Evolutionary conservation across 495 filamentous ascomycete genomes (phyloP), one percentile per base, ranked within the genome.

Genomic region (Poronia punctata): DNA sequence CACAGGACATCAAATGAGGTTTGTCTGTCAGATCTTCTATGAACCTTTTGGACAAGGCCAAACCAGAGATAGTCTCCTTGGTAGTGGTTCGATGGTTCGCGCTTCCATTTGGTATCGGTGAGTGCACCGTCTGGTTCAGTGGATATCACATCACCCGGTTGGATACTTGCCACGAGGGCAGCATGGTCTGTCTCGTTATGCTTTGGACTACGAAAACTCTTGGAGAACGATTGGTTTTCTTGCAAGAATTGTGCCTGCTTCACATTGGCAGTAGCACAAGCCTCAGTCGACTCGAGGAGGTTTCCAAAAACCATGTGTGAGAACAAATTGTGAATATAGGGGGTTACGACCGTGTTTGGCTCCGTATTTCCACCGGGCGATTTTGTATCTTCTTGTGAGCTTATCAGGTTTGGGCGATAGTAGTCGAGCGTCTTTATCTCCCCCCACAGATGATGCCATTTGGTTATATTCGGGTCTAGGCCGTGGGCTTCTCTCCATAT

Each of bases 311-410:
- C 61, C 61, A 84, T 66, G 25, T 79, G 56, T 7, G 71, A 67
- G 47, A 88, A 88, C 39, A 71, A 74, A 14, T 76, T 53, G 40
- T 78, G 71, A 4, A 81, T 71, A 38, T 76, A 84, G 0, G 79
- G 77, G 0, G 84, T 87, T 3, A 85, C 80, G 5, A 82, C 65
- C 0, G 85, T 88, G 23, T 55, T 54, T 0, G 41, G 12, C 5
- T 53, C 35, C 12, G 16, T 14, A 6, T 7, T 19, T 54, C 59
- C 14, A 53, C 21, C 34, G 23, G n/a, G 20, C 3, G 8, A 7
- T 17, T 28, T 50, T 3, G 4, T 8, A 7, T 12, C 18, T 8
- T 22, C 7, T 10, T 7, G 24, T 12, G 35, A 29, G 1, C 17
- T 34, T n/a, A n/a, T n/a, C 23, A 55, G 18, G 36, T 53, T 48